Conservation (phyloP, 768 basidiomycete genomes). For the Boletus barrowsii region DNA sequence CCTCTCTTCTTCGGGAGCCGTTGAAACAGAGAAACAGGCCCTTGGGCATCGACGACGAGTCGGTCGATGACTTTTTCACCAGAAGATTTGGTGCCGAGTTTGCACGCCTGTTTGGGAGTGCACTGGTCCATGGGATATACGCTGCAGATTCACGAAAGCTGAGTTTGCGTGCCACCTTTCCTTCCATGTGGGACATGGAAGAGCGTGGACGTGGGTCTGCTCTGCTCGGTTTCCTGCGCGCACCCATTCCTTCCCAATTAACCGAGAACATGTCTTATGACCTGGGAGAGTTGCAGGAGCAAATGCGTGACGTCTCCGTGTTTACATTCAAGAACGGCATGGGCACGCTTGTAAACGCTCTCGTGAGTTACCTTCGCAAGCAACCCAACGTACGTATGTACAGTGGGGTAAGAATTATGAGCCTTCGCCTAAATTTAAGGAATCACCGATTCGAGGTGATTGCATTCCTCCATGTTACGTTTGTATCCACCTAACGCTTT, state of each 20-base stretch:
- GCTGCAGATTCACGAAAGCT: conserved; percentile 77
- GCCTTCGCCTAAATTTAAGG: conserved; percentile 32
- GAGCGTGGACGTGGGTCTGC: conserved; percentile 68
- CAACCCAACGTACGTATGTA: conserved; percentile 59
- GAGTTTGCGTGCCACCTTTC: conserved; percentile 76
- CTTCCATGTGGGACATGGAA: conserved; percentile 68
- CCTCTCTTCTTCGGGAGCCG: conserved; percentile 56
- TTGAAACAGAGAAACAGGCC: conserved; percentile 47
- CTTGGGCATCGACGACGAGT: conserved; percentile 59
- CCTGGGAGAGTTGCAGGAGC: conserved; percentile 44
- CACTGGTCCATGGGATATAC: conserved; percentile 91
- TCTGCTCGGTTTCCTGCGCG: conserved; percentile 51
- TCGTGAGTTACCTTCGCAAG: conserved; percentile 46
- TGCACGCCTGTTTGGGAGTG: conserved; percentile 72
- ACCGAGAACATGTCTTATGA: conserved; percentile 35
- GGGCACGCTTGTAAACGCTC: conserved; percentile 55
- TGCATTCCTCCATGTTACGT: neutral
- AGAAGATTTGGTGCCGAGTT: conserved; percentile 71
- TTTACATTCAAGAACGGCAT: conserved; percentile 83
- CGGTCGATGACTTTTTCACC: conserved; percentile 71
- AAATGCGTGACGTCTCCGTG: conserved; percentile 63
- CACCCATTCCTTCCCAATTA: conserved; percentile 8
- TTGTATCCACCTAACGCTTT: neutral
- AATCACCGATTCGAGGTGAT: conserved; percentile 46
- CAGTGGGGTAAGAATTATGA: conserved; percentile 38